Percentiles rank a stretch among this genome's conserved stretches.
These are phyloP conservation scores for Gremmenia infestans DNA, from an alignment of 2,329 filamentous ascomycete species.

Conservation along the genomic window DNA sequence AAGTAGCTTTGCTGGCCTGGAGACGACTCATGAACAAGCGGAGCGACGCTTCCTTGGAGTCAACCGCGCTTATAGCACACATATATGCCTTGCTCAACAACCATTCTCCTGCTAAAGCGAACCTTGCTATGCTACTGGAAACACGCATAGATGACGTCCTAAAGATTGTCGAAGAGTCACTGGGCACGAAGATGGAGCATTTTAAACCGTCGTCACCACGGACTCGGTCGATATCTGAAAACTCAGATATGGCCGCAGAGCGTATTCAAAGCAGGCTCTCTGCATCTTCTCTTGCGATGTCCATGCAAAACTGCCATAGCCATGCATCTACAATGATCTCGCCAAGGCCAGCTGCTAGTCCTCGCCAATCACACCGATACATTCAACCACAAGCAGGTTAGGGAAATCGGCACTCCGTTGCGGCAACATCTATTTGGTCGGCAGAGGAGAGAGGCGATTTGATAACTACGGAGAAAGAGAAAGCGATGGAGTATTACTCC, in stretches of 20 bases:
- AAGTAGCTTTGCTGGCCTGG: not conserved
- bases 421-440: not conserved
- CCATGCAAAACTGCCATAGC: not conserved
- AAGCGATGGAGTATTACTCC: not conserved
- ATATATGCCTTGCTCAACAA: not conserved
- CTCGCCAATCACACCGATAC: not conserved
- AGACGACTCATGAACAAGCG: not conserved
- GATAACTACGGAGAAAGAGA: not conserved
- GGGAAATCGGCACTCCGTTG: not conserved
- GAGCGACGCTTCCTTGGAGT: not conserved
- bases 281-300: too few species aligned
- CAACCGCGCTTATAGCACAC: not conserved
- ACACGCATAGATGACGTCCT: not conserved
- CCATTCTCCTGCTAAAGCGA: not conserved
- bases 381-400: not conserved
- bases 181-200: not conserved
- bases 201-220: not conserved
- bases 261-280: not conserved
- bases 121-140: not conserved
- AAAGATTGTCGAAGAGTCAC: not conserved
- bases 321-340: not conserved
- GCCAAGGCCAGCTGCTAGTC: not conserved
- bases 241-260: not conserved
- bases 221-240: not conserved
- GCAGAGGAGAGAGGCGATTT: not conserved